These are phyloP conservation scores for Entomophthora muscae DNA, from an alignment of 371 early-diverging fungal species.

Conservation along the genomic window DNA sequence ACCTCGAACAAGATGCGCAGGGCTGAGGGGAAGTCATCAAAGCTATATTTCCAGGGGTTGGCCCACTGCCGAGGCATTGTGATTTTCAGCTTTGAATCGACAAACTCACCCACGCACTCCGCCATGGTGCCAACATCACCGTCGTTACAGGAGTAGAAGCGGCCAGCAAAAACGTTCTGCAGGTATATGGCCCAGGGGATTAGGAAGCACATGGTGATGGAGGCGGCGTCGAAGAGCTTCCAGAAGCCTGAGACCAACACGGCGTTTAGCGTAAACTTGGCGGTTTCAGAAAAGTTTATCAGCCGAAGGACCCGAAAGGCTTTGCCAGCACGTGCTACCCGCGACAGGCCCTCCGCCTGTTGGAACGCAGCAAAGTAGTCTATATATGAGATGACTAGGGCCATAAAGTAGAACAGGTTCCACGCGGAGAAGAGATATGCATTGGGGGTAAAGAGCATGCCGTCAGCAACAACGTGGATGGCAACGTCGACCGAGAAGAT, in stretches of 20 bases:
- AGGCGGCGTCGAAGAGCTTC: conserved; percentile 35
- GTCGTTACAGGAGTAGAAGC: conserved; percentile 41
- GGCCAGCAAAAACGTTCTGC: conserved; percentile 35
- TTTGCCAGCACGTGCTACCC: conserved; percentile 40
- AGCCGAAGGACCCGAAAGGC: conserved; percentile 41
- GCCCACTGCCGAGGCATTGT: conserved; percentile 39
- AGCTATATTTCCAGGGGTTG: conserved; percentile 48
- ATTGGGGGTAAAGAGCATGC: conserved; percentile 42
- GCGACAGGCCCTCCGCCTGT: conserved; percentile 26
- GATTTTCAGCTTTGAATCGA: conserved; percentile 11
- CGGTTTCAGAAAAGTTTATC: conserved; percentile 17
- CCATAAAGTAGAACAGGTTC: conserved; percentile 41
- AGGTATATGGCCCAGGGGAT: conserved; percentile 52
- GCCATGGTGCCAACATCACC: background rate
- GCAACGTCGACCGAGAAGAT: conserved; percentile 39
- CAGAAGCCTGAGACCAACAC: conserved; percentile 24
- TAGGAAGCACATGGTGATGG: conserved; percentile 30
- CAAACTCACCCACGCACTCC: conserved; percentile 23
- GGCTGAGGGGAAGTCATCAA: conserved; percentile 38
- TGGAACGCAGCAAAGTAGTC: background rate
- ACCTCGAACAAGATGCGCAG: conserved; percentile 43
- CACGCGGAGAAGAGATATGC: conserved; percentile 40
- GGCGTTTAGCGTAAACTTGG: conserved; percentile 7
- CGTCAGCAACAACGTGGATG: conserved; percentile 43
- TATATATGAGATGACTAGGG: background rate